Percentiles rank a stretch among this genome's conserved stretches.
Evolutionary conservation across 345 rosid genomes (phyloP).

Genomic region (Ricinus communis): DNA sequence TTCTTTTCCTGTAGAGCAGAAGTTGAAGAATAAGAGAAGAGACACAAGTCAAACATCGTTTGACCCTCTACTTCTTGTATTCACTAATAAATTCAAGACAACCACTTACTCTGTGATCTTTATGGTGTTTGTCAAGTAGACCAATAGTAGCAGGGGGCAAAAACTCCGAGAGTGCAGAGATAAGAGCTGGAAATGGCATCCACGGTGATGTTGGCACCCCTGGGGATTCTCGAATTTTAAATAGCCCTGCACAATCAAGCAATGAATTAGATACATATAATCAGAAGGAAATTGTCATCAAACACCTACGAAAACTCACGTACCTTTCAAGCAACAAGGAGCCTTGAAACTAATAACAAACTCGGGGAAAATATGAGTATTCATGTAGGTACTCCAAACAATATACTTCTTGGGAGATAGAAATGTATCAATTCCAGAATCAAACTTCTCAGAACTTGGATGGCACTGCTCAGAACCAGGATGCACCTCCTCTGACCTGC

Average conservation of each 20-base stretch:
- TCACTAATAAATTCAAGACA: not conserved
- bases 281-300: not conserved
- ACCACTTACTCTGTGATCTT: slow-evolving; percentile 48
- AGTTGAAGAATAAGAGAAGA: not conserved
- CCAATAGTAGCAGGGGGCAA: slow-evolving; percentile 41
- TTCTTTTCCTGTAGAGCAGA: slow-evolving; percentile 54
- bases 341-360: slow-evolving; percentile 59
- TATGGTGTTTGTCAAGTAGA: slow-evolving; percentile 50
- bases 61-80: not conserved
- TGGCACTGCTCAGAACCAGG: slow-evolving; percentile 49
- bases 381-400: slow-evolving; percentile 68
- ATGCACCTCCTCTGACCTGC: slow-evolving; percentile 60
- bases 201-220: slow-evolving; percentile 65
- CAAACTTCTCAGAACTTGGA: slow-evolving; percentile 65
- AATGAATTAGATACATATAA: slow-evolving; percentile 12
- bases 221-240: slow-evolving; percentile 23
- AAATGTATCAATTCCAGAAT: slow-evolving; percentile 65
- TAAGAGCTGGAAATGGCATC: slow-evolving; percentile 67
- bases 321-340: slow-evolving; percentile 48
- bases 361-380: slow-evolving; percentile 71
- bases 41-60: not conserved
- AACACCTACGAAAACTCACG: not conserved
- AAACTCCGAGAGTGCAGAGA: slow-evolving; percentile 56
- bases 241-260: slow-evolving; percentile 28
- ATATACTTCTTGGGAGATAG: slow-evolving; percentile 56